A percentile compares a stretch with the other conserved stretches of the same genome.
These are phyloP conservation scores for Heterobasidion annosum DNA, from an alignment of 1,284 basidiomycete genomes.

Conservation along the genomic window DNA sequence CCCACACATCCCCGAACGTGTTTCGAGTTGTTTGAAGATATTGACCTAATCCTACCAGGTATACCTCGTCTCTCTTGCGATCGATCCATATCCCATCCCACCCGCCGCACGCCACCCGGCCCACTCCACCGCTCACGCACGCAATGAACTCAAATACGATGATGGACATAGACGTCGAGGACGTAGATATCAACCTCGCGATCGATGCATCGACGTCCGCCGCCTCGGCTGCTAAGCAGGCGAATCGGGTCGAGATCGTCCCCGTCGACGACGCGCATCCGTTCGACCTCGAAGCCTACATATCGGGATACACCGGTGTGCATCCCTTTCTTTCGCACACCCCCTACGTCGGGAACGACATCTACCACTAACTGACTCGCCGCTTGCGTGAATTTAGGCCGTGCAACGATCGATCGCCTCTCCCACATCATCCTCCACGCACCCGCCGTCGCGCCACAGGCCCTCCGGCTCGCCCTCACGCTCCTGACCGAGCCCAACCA, in stretches of 20 bases:
- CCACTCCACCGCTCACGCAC: neutral
- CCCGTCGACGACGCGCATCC: slow-evolving; percentile 67
- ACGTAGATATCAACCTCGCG: slow-evolving; percentile 10
- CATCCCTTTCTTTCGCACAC: neutral
- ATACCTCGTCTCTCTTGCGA: neutral
- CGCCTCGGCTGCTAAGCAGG: slow-evolving; percentile 3
- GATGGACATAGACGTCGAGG: slow-evolving; percentile 22
- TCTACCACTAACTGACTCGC: neutral
- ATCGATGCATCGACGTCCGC: slow-evolving; percentile 5
- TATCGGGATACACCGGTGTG: slow-evolving; percentile 54
- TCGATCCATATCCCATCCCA: neutral
- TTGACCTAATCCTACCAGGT: too few species aligned
- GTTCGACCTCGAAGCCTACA: slow-evolving; percentile 70
- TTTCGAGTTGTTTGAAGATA: too few species aligned
- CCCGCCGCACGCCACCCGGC: neutral
- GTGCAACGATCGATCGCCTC: slow-evolving; percentile 61
- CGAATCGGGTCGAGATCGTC: slow-evolving; percentile 16
- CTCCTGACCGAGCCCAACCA: slow-evolving; percentile 43
- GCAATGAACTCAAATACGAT: slow-evolving; percentile 5
- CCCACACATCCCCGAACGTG: too few species aligned
- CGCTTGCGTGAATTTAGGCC: slow-evolving; percentile 33
- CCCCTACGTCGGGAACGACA: too few species aligned
- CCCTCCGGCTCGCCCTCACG: slow-evolving; percentile 53
- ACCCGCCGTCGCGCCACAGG: slow-evolving; percentile 60
- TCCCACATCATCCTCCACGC: slow-evolving; percentile 54